Base-by-base conservation (phyloP, 306 rosid genomes). In the Erythrophleum fordii region DNA sequence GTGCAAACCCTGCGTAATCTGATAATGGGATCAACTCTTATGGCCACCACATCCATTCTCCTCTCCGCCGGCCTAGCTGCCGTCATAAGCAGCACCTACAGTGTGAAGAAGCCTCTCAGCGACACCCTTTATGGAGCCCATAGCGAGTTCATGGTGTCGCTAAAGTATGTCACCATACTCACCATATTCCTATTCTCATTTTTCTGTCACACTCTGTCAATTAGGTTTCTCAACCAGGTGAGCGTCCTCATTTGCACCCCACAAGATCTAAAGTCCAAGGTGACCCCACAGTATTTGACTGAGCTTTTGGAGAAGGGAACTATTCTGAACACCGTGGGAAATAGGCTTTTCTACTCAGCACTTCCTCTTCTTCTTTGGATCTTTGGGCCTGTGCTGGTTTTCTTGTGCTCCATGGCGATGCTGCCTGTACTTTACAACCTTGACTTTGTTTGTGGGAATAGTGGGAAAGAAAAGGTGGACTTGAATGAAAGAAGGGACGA, bases 11-110 rank as follows among this genome's bases (percentile, higher is more conserved):
- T 95, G 2, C 84, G 98, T 14, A 95, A 95, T 59, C 77, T 90
- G 8, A 86, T 95, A 10, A 92, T 95, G 98, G 97, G 97, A 44
- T 92, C 94, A 67, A 92, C 97, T 34, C 87, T 95, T 1, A 95
- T 95, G 97, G 98, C 97, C 60, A 95, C 98, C 3, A 92, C 97
- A 0, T 89, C 98, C 4, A 85, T 95, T 59, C 93, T 95, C 0
- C 89, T 95, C n/a, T 86, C 92, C 48, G 84, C 84, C 0, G 98
- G 98, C 0, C 86, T 95, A 6, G 97, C 93, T 23, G 84, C n/a
- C n/a, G n/a, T n/a, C n/a, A n/a, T n/a, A n/a, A n/a, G n/a, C n/a
- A n/a, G n/a, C n/a, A n/a, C n/a, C n/a, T n/a, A n/a, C n/a, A n/a
- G n/a, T n/a, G n/a, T n/a, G n/a, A n/a, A n/a, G n/a, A n/a, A n/a